Evolutionary conservation across 352 stramenopile genomes (phyloP).

Genomic region (Phytophthora litchii): DNA sequence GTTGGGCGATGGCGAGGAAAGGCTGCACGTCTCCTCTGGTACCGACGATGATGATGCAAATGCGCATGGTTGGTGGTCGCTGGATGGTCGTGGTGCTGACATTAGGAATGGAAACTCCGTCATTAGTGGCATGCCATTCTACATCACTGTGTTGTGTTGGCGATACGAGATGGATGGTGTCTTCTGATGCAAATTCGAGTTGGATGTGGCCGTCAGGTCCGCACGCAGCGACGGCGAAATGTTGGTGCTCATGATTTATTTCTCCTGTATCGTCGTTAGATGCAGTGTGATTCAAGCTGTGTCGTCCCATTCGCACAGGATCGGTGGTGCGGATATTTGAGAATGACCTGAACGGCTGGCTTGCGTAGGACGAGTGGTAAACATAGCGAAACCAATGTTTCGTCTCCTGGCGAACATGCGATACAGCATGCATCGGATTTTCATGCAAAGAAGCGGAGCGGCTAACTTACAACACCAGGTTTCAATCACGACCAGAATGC

Average conservation of each 20-base stretch:
- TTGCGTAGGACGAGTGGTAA: slow-evolving; percentile 12
- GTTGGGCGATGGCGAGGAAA: slow-evolving; percentile 74
- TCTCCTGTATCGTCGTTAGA: neutral
- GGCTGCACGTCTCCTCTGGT: slow-evolving; percentile 76
- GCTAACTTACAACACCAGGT: no score
- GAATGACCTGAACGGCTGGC: neutral
- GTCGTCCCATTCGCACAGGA: slow-evolving; percentile 3
- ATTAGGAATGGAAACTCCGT: neutral
- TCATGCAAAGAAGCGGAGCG: slow-evolving; percentile 6
- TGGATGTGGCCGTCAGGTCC: slow-evolving; percentile 37
- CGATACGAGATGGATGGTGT: slow-evolving; percentile 22
- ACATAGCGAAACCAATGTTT: neutral
- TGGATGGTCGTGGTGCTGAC: slow-evolving; percentile 3
- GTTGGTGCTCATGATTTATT: neutral
- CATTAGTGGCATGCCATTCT: neutral
- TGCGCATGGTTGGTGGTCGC: slow-evolving; percentile 33
- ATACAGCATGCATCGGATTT: slow-evolving; percentile 5
- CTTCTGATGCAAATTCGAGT: slow-evolving; percentile 35
- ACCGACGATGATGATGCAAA: slow-evolving; percentile 84
- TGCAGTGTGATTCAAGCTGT: neutral
- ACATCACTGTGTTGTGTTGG: neutral
- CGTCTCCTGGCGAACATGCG: neutral
- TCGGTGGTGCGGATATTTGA: no score
- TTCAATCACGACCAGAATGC: no score
- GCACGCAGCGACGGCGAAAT: slow-evolving; percentile 29